Evolutionary conservation across 805 yeast species (phyloP).

Genomic region (Yarrowia alimentaria): DNA sequence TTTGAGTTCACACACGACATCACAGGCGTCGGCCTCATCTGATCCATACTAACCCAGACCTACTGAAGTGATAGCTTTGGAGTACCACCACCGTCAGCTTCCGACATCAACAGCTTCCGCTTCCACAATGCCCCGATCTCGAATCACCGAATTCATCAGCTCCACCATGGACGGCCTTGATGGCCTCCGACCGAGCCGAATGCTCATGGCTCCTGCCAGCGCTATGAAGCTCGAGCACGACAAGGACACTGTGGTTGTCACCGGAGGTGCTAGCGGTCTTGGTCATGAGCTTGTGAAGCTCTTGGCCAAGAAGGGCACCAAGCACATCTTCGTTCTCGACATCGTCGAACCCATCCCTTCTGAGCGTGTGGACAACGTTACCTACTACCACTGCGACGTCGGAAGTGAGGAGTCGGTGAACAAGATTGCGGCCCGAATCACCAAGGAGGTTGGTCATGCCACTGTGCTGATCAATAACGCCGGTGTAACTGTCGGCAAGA

Average conservation of each 20-base stretch:
- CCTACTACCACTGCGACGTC: slow-evolving; percentile 70
- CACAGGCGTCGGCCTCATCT: slow-evolving; percentile 10
- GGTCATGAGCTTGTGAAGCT: slow-evolving; percentile 60
- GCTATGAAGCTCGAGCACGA: slow-evolving; percentile 23
- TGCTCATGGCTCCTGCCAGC: slow-evolving; percentile 18
- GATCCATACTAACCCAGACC: slow-evolving; percentile 12
- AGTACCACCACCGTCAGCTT: background rate
- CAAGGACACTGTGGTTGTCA: slow-evolving; percentile 64
- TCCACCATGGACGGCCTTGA: slow-evolving; percentile 16
- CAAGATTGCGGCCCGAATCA: slow-evolving; percentile 44
- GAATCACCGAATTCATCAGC: slow-evolving; percentile 8
- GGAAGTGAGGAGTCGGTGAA: slow-evolving; percentile 50
- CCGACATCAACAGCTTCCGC: background rate
- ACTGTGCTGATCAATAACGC: slow-evolving; percentile 83
- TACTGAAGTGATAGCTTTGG: slow-evolving; percentile 1
- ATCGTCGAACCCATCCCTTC: slow-evolving; percentile 45
- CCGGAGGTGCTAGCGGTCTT: slow-evolving; percentile 83
- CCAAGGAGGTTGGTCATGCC: slow-evolving; percentile 53
- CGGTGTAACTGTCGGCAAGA: slow-evolving; percentile 61
- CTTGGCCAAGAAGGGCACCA: slow-evolving; percentile 47
- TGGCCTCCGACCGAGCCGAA: slow-evolving; percentile 20
- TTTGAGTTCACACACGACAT: slow-evolving; percentile 25
- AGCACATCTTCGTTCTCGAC: slow-evolving; percentile 64
- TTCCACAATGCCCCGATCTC: slow-evolving; percentile 10
- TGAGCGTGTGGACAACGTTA: slow-evolving; percentile 44